Percentiles rank a stretch among this genome's conserved stretches.
These are phyloP conservation scores for Fusarium stilboides DNA, from an alignment of 2,329 filamentous ascomycete species.

Conservation along the genomic window DNA sequence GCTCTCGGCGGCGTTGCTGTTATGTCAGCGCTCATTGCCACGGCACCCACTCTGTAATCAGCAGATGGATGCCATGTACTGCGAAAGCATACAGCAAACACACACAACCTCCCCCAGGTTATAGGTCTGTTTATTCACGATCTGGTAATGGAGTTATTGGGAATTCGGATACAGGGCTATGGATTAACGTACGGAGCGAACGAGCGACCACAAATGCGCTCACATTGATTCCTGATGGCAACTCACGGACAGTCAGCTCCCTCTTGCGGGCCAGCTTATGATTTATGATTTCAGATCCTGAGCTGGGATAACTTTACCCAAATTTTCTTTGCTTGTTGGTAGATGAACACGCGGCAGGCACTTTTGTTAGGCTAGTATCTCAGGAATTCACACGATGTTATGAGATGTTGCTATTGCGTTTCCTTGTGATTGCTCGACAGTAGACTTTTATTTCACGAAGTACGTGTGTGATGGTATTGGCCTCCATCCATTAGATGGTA, in stretches of 20 bases:
- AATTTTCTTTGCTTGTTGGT: not conserved
- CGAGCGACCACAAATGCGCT: conserved; percentile 2
- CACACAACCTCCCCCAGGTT: not conserved
- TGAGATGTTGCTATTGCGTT: conserved; percentile 1
- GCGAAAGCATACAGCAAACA: not conserved
- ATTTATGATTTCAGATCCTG: not conserved
- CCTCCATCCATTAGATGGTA: conserved; percentile 17
- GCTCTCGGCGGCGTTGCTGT: conserved; percentile 58
- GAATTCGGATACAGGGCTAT: conserved; percentile 19
- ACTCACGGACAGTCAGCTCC: not conserved
- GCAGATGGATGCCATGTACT: not conserved
- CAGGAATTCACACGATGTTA: conserved; percentile 34
- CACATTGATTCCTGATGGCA: conserved; percentile 4
- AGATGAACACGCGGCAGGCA: conserved; percentile 2
- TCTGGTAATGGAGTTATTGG: conserved; percentile 40
- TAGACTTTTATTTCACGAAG: not conserved
- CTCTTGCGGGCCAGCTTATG: not conserved
- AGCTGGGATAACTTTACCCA: not conserved
- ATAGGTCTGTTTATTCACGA: conserved; percentile 2
- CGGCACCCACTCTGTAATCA: conserved; percentile 52
- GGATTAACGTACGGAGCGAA: conserved; percentile 1
- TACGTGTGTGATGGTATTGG: conserved; percentile 1
- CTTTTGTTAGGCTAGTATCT: conserved; percentile 27
- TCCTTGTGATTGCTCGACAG: conserved; percentile 2
- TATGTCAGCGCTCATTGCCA: conserved; percentile 58